A percentile compares a stretch with the other conserved stretches of the same genome.
Evolutionary conservation across 768 basidiomycete species (phyloP).

Genomic region (Neoboletus magnificus): DNA sequence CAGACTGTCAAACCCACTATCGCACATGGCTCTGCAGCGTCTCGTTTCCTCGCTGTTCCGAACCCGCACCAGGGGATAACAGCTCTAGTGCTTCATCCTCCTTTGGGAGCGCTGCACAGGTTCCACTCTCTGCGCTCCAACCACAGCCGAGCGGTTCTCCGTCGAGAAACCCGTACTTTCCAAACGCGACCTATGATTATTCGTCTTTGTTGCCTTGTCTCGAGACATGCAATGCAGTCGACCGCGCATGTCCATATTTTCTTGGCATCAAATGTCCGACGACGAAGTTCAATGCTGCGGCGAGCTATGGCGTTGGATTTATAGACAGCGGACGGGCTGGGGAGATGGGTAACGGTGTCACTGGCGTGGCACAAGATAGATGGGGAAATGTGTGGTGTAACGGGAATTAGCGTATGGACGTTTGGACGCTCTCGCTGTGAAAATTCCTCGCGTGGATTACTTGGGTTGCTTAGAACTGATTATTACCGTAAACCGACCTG

Average conservation of each 20-base stretch:
- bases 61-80: conserved; percentile 36
- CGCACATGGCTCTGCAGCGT: conserved; percentile 74
- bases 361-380: conserved; percentile 56
- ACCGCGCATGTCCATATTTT: conserved; percentile 75
- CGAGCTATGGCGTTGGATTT: conserved; percentile 75
- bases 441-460: background rate
- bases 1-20: conserved; percentile 71
- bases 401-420: conserved; percentile 13
- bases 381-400: conserved; percentile 83
- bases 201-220: conserved; percentile 72
- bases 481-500: background rate
- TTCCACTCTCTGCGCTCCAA: conserved; percentile 49
- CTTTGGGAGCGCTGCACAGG: conserved; percentile 24
- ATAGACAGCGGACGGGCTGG: conserved; percentile 52
- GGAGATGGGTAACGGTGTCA: conserved; percentile 44
- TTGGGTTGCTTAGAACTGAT: no score
- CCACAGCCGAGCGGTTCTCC: conserved; percentile 39
- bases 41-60: conserved; percentile 72
- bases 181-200: conserved; percentile 46
- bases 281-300: conserved; percentile 54
- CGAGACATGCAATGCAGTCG: conserved; percentile 69
- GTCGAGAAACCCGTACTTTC: conserved; percentile 46
- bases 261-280: conserved; percentile 69
- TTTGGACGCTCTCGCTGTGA: background rate
- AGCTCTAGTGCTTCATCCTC: conserved; percentile 1